Evolutionary conservation across 257 asterid genomes (phyloP), one percentile per base, ranked within the genome.

Genomic region (Rauvolfia tetraphylla): DNA sequence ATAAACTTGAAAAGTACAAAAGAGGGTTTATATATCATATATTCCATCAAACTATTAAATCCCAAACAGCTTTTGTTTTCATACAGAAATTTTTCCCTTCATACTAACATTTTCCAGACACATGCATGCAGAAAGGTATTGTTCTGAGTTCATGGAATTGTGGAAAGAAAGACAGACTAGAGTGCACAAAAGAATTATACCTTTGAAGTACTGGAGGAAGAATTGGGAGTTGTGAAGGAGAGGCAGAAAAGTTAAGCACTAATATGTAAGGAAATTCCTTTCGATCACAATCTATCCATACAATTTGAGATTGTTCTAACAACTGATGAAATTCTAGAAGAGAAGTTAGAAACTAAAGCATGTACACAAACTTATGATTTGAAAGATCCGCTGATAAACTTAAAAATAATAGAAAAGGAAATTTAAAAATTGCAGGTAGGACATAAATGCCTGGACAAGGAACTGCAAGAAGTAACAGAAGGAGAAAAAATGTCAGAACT

Each of bases 401-500:
- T 9, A 7, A 59, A 68, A 72, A 58, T 54, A 57, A 42, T 65
- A 36, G 48, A 3, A 39, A 13, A 13, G 0, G 18, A 18, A 61
- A 23, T 18, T 20, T 23, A 6, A n/a, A n/a, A n/a, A n/a, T n/a
- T n/a, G n/a, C n/a, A n/a, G n/a, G n/a, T n/a, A 34, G 6, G 71
- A 44, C 4, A 23, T 65, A 36, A 0, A 27, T 29, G 41, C 68
- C 66, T 25, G 20, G 58, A 51, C 29, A n/a, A 38, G 48, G 69
- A 38, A 72, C 17, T 29, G 68, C 44, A 31, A 1, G 27, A 66
- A 74, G 53, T 49, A 63, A 58, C 18, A 53, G 17, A 49, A 66
- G 51, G 53, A 61, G 29, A 38, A 68, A 66, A 66, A 27, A 56
- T 46, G 41, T 36, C 44, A 69, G 18, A 25, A 70, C 80, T 20